Base-by-base conservation (phyloP, 2,329 filamentous ascomycete species). In the Colletotrichum siamense region DNA sequence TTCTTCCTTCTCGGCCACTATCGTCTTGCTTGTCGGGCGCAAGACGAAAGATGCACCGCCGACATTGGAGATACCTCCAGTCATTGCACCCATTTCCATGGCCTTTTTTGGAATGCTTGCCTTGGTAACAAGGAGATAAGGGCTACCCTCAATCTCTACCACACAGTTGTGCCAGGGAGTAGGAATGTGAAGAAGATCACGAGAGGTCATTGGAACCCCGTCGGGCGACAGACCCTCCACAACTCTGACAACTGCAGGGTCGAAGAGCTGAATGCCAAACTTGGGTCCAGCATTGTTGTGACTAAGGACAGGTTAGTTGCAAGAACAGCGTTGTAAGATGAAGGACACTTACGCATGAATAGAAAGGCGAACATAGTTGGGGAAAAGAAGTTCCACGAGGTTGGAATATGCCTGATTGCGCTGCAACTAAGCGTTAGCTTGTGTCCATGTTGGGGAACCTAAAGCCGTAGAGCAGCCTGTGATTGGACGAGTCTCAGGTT, bases 391-490 rank as follows among this genome's bases (percentile, higher is more conserved):
- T 79, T 88, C 86, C n/a, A 87, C 82, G 16, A 88, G 81, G 66
- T 88, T 88, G 4, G 87, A 88, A 75, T 88, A 89, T 12, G 86
- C 86, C 74, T 88, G 86, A 77, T 88, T 89, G 9, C 87, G 82
- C 81, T 81, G 67, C 15, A 22, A 10, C 26, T 24, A 3, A 49
- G 4, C 12, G 24, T 78, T 4, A 77, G 71, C 44, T 61, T 30
- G 6, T 30, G 62, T 13, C 44, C 13, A 16, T 12, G 5, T 26
- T 18, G 10, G 36, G 22, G 6, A 32, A 30, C 15, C 24, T n/a
- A n/a, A n/a, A n/a, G 0, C 18, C n/a, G 30, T 32, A 32, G 4
- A 18, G 30, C n/a, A 2, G 28, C n/a, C 16, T 34, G 3, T 63
- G 26, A 57, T 52, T 63, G 62, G 36, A 52, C 39, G 30, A 8